These are phyloP conservation scores for Sporothrix schenckii DNA, from an alignment of 2,329 filamentous ascomycete species.

Conservation along the genomic window DNA sequence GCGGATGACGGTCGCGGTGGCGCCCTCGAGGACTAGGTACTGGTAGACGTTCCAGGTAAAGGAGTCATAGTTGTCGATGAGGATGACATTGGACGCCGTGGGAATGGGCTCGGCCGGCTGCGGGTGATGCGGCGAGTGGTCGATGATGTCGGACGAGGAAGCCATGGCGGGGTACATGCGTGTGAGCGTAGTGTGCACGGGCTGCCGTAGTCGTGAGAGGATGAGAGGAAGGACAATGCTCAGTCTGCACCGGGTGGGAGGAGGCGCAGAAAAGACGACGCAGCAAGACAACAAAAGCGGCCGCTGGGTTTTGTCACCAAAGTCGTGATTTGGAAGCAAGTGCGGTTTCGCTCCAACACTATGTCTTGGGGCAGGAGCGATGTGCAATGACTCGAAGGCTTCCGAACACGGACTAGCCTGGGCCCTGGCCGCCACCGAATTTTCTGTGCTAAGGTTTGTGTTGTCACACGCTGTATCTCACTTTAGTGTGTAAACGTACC, in stretches of 20 bases:
- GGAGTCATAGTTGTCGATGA: constrained; percentile 99
- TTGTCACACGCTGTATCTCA: constrained; percentile 8
- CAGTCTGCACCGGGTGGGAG: background rate
- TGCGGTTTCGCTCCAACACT: background rate
- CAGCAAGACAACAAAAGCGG: background rate
- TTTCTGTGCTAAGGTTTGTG: background rate
- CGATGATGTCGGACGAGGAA: constrained; percentile 55
- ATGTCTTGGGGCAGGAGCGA: constrained; percentile 12
- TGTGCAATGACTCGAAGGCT: constrained; percentile 19
- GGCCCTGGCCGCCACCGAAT: constrained; percentile 8
- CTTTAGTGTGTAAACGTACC: background rate
- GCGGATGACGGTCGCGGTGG: constrained; percentile 82
- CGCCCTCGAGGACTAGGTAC: constrained; percentile 94
- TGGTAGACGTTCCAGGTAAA: constrained; percentile 99
- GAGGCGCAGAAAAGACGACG: background rate
- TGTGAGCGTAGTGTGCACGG: background rate
- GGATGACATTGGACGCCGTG: constrained; percentile 84
- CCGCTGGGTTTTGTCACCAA: background rate
- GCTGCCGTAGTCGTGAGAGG: background rate
- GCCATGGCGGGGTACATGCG: constrained; percentile 49
- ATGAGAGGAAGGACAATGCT: background rate
- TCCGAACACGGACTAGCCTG: constrained; percentile 30
- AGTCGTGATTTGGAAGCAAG: constrained; percentile 13
- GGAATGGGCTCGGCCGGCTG: constrained; percentile 71
- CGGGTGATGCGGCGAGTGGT: constrained; percentile 87